Percentiles rank a stretch among this genome's conserved stretches.
Evolutionary conservation across 2,329 filamentous ascomycete species (phyloP).

Genomic region (Basipetospora chlamydospora): DNA sequence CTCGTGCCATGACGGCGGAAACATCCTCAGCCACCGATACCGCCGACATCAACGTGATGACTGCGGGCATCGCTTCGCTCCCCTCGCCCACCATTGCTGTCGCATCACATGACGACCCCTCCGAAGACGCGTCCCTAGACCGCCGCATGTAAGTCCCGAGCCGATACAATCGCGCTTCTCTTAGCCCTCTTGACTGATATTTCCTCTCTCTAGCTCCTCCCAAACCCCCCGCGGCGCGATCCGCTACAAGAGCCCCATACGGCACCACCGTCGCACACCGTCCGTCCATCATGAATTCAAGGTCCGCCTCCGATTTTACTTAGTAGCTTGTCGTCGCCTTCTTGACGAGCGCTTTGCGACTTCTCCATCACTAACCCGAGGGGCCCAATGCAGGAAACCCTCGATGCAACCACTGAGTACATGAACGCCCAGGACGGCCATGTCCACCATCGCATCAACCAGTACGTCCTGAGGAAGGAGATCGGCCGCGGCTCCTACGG

Average conservation of each 20-base stretch:
- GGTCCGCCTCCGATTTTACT: no score
- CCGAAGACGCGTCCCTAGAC: background rate
- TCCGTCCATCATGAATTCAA: constrained; percentile 44
- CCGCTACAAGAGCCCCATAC: constrained; percentile 28
- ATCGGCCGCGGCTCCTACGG: constrained; percentile 96
- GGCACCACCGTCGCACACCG: constrained; percentile 42
- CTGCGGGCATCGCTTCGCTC: constrained; percentile 10
- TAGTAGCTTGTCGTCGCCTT: no score
- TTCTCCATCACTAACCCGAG: no score
- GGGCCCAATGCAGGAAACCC: constrained; percentile 53
- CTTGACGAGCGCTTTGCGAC: no score
- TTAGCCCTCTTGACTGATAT: background rate
- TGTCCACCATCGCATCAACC: constrained; percentile 78
- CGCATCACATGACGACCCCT: constrained; percentile 10
- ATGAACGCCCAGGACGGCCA: constrained; percentile 73
- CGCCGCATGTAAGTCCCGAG: constrained; percentile 3
- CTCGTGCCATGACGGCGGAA: constrained; percentile 1
- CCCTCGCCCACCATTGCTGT: constrained; percentile 24
- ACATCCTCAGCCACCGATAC: background rate
- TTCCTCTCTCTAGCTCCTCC: background rate
- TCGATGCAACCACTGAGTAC: constrained; percentile 79
- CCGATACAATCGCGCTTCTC: background rate
- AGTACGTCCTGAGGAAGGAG: constrained; percentile 87
- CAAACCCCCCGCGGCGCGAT: background rate
- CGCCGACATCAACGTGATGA: background rate